Evolutionary conservation across 139 green algal species (phyloP), one percentile per base, ranked within the genome.

Genomic region (Micromonas pusilla): DNA sequence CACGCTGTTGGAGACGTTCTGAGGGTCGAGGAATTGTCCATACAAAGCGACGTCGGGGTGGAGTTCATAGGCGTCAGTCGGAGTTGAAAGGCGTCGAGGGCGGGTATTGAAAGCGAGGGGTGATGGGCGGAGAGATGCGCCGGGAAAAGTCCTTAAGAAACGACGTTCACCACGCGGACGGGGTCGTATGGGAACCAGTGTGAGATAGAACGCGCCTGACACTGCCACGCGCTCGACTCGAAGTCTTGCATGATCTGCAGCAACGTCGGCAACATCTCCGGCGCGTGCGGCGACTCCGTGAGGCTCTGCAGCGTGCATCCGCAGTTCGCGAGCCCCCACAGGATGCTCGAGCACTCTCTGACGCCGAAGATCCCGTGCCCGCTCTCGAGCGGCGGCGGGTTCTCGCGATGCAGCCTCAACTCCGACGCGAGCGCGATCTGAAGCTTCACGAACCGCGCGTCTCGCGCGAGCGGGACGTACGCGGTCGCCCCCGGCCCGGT

Each of bases 1-100:
- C 21, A 87, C 52, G 62, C 79, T 72, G 79, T 89, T 91, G 65
- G 66, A 79, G 30, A 85, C 79, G 54, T 86, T 81, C 76, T 90
- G 86, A n/a, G n/a, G 0, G 83, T 76, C 1, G n/a, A 3, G 33
- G 32, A 65, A 4, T 68, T 30, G 4, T 57, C 9, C 23, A n/a
- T n/a, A n/a, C n/a, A n/a, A n/a, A n/a, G n/a, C n/a, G n/a, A n/a
- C n/a, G n/a, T n/a, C n/a, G n/a, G n/a, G n/a, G n/a, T n/a, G n/a
- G n/a, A n/a, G n/a, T n/a, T n/a, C n/a, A n/a, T n/a, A n/a, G n/a
- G n/a, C n/a, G n/a, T n/a, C n/a, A n/a, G n/a, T n/a, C n/a, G n/a
- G n/a, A n/a, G n/a, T n/a, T n/a, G n/a, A n/a, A n/a, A n/a, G n/a
- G n/a, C n/a, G n/a, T n/a, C n/a, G n/a, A n/a, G n/a, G n/a, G n/a